These are phyloP conservation scores for Apiospora hydei DNA, from an alignment of 2,329 filamentous ascomycete species.

Conservation along the genomic window DNA sequence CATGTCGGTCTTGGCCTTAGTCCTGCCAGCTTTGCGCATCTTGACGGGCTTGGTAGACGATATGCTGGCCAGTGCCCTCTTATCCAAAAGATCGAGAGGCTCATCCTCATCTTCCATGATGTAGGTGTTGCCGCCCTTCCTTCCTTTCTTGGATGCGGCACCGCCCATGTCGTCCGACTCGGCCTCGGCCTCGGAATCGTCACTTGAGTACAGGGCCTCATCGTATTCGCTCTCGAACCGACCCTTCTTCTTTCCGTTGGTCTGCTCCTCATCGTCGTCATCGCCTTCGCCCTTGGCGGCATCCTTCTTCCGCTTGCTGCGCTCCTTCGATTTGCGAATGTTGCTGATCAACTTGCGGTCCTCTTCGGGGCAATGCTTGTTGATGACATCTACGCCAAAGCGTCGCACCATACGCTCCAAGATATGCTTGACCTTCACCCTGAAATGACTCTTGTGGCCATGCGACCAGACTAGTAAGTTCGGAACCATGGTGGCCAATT, in stretches of 20 bases:
- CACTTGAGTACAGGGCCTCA: slow-evolving; percentile 90
- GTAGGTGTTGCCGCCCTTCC: slow-evolving; percentile 74
- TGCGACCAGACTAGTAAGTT: slow-evolving; percentile 96
- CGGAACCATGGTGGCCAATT: slow-evolving; percentile 79
- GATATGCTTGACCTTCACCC: slow-evolving; percentile 97
- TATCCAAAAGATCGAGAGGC: slow-evolving; percentile 90
- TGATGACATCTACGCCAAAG: slow-evolving; percentile 84
- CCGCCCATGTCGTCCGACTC: slow-evolving; percentile 65
- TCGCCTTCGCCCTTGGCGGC: slow-evolving; percentile 61
- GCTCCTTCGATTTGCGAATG: slow-evolving; percentile 93
- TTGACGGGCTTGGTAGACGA: slow-evolving; percentile 85
- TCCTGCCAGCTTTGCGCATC: slow-evolving; percentile 59
- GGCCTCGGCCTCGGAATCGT: slow-evolving; percentile 68
- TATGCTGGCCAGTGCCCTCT: slow-evolving; percentile 88
- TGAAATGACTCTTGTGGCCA: slow-evolving; percentile 97
- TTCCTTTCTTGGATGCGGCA: slow-evolving; percentile 49
- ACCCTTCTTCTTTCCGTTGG: slow-evolving; percentile 57
- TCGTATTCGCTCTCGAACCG: slow-evolving; percentile 94
- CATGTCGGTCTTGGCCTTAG: slow-evolving; percentile 72
- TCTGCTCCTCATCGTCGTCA: slow-evolving; percentile 59
- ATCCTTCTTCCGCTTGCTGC: slow-evolving; percentile 88
- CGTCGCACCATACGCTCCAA: slow-evolving; percentile 91
- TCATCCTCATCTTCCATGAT: slow-evolving; percentile 96
- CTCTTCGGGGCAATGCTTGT: slow-evolving; percentile 80
- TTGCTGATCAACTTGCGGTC: slow-evolving; percentile 92